A percentile compares a stretch with the other conserved stretches of the same genome.
These are phyloP conservation scores for Centella asiatica DNA, from an alignment of 129 eudicot genomes.

Conservation along the genomic window DNA sequence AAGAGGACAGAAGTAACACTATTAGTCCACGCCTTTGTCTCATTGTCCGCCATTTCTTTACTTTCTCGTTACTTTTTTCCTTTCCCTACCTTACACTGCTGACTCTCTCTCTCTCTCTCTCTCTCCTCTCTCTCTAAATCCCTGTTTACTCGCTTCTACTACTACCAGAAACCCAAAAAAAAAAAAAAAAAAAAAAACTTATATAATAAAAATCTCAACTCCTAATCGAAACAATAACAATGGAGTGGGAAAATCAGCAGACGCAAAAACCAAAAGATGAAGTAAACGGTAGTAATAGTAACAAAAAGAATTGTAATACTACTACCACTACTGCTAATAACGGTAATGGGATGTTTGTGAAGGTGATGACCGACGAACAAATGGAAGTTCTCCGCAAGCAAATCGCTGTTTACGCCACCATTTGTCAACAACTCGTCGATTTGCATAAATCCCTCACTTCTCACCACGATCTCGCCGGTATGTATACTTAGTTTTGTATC, in stretches of 20 bases:
- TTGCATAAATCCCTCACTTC: constrained; percentile 82
- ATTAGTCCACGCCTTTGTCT: constrained; percentile 37
- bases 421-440: constrained; percentile 94
- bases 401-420: constrained; percentile 87
- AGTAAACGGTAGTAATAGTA: constrained; percentile 15
- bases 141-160: too few species aligned
- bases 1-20: background rate
- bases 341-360: constrained; percentile 61
- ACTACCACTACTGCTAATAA: background rate
- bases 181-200: background rate
- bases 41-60: constrained; percentile 58
- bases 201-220: too few species aligned
- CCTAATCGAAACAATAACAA: too few species aligned
- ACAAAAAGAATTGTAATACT: background rate
- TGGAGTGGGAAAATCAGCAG: constrained; percentile 23
- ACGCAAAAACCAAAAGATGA: constrained; percentile 10
- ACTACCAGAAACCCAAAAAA: too few species aligned
- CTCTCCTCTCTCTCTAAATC: background rate
- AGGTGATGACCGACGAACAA: constrained; percentile 98
- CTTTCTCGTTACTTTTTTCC: constrained; percentile 48
- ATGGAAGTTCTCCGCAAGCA: constrained; percentile 89
- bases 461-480: constrained; percentile 89
- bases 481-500: background rate
- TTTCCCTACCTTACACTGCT: constrained; percentile 23
- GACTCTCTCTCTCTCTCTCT: constrained; percentile 10